Conservation (phyloP, 179 eudicot species). For the Nepenthes alata region DNA sequence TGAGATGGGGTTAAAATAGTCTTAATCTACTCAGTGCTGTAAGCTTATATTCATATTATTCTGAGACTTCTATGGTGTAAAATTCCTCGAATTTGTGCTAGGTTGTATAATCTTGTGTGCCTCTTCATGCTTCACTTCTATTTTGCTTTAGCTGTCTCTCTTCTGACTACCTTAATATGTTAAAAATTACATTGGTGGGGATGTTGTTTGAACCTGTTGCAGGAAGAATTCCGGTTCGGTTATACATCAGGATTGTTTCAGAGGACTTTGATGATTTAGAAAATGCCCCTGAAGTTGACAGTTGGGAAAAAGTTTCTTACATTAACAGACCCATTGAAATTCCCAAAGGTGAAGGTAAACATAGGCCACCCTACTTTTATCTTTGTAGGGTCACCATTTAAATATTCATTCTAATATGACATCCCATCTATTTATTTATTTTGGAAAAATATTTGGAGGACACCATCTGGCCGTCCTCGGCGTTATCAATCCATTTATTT, state of each 20-base stretch:
- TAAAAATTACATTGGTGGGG: background rate
- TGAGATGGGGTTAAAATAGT: too few species aligned
- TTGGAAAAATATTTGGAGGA: too few species aligned
- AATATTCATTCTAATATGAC: too few species aligned
- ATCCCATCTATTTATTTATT: too few species aligned
- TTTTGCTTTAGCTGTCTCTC: background rate
- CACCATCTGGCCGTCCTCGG: too few species aligned
- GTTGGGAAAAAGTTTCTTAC: conserved; percentile 77
- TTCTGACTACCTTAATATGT: background rate
- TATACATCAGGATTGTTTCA: conserved; percentile 44
- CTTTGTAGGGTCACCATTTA: too few species aligned
- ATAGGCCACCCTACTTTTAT: too few species aligned
- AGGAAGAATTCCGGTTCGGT: conserved; percentile 87
- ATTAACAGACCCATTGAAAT: conserved; percentile 78
- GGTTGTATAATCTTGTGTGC: too few species aligned
- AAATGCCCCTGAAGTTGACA: conserved; percentile 53
- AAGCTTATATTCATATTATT: too few species aligned
- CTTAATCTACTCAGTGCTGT: too few species aligned
- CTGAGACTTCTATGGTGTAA: background rate
- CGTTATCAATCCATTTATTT: too few species aligned
- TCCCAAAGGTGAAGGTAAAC: conserved; percentile 45
- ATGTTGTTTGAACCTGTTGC: conserved; percentile 15
- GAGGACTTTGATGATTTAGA: conserved; percentile 62
- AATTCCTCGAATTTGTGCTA: background rate
- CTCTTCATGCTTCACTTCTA: too few species aligned